Conservation (phyloP, 176 grass and related monocot species). For the Ananas comosus region DNA sequence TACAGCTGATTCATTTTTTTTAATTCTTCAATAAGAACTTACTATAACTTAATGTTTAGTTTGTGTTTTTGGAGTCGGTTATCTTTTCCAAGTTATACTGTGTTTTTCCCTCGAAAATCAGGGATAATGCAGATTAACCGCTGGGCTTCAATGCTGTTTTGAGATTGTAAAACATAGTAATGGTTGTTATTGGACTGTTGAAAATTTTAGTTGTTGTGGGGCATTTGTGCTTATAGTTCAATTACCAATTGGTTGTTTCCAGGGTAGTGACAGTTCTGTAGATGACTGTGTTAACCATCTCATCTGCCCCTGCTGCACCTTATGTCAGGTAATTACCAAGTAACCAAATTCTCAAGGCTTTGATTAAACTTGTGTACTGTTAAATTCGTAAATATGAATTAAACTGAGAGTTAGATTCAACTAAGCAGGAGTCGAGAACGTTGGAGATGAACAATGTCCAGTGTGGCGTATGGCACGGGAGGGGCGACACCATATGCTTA, state of each 20-base stretch:
- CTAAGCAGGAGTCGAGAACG: slow-evolving; percentile 75
- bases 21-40: not conserved
- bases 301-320: slow-evolving; percentile 77
- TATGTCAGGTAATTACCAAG: slow-evolving; percentile 65
- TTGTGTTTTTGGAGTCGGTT: not conserved
- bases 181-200: not conserved
- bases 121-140: too few relatives aligned
- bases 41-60: not conserved
- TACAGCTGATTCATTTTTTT: not conserved
- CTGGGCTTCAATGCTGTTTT: too few relatives aligned
- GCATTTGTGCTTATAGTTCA: slow-evolving; percentile 12
- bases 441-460: slow-evolving; percentile 99
- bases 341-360: not conserved
- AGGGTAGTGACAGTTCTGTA: slow-evolving; percentile 75
- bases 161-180: too few relatives aligned
- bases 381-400: not conserved
- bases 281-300: slow-evolving; percentile 93
- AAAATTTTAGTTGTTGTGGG: not conserved
- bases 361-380: too few relatives aligned
- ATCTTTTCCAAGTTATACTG: too few relatives aligned
- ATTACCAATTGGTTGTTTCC: slow-evolving; percentile 15
- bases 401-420: slow-evolving; percentile 11
- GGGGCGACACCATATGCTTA: slow-evolving; percentile 88
- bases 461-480: slow-evolving; percentile 82
- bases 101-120: too few relatives aligned